Conservation (phyloP, 495 filamentous ascomycete genomes). For the Trichoderma asperelloides region DNA sequence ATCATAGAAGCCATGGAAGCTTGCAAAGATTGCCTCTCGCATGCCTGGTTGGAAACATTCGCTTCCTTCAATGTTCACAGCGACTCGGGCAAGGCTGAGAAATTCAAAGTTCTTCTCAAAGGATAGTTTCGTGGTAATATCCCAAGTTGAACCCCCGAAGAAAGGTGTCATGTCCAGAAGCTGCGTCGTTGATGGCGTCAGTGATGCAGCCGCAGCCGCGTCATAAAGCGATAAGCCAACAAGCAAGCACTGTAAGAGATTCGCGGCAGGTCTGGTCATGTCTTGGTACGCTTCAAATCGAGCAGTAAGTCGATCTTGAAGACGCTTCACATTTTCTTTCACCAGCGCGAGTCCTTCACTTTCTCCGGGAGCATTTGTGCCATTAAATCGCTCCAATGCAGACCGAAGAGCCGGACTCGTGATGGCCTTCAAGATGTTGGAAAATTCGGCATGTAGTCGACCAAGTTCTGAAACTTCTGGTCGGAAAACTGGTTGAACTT, state of each 20-base stretch:
- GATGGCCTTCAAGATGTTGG: conserved; percentile 59
- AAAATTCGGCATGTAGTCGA: conserved; percentile 74
- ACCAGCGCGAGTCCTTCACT: conserved; percentile 42
- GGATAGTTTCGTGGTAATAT: conserved; percentile 15
- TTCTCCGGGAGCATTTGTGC: conserved; percentile 23
- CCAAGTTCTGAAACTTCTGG: conserved; percentile 57
- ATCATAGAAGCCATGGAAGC: conserved; percentile 62
- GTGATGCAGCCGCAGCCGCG: conserved; percentile 21
- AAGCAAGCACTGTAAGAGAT: conserved; percentile 73
- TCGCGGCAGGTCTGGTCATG: conserved; percentile 66
- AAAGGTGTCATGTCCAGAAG: conserved; percentile 49
- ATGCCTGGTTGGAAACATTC: conserved; percentile 24
- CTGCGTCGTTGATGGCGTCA: neutral
- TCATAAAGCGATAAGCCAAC: conserved; percentile 59
- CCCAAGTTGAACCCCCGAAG: conserved; percentile 40
- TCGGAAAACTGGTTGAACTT: conserved; percentile 52
- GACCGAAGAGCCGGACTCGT: conserved; percentile 40
- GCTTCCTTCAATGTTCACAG: conserved; percentile 33
- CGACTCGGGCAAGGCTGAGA: conserved; percentile 28
- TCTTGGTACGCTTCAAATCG: conserved; percentile 75
- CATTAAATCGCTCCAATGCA: neutral
- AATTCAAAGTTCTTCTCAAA: conserved; percentile 40
- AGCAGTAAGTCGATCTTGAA: conserved; percentile 54
- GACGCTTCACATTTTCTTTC: conserved; percentile 60
- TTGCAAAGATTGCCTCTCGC: conserved; percentile 33